Conservation (phyloP, 345 rosid species). For the Ceriops zippeliana region DNA sequence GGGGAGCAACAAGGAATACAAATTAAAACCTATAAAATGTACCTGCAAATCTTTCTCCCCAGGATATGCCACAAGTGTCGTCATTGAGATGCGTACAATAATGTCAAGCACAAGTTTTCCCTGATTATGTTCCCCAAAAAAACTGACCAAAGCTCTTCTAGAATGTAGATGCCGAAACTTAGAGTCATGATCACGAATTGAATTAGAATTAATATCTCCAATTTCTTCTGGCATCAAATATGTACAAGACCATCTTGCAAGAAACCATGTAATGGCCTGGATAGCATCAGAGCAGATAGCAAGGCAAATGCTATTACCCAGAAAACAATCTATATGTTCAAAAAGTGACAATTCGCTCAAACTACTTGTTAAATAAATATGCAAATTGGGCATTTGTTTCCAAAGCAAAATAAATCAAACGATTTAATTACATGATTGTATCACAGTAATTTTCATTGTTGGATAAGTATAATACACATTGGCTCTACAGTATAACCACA, state of each 20-base stretch:
- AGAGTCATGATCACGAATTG: constrained; percentile 34
- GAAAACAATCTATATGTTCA: neutral
- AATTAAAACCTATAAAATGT: constrained; percentile 10
- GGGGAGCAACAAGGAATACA: no score
- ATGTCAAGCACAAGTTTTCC: constrained; percentile 78
- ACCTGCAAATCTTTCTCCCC: constrained; percentile 99
- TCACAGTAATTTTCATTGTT: no score
- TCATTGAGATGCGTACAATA: constrained; percentile 67
- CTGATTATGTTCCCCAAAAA: constrained; percentile 77
- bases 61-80: constrained; percentile 78
- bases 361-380: no score
- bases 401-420: no score
- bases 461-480: no score
- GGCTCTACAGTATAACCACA: no score
- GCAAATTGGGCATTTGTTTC: no score
- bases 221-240: constrained; percentile 72
- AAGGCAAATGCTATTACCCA: constrained; percentile 2
- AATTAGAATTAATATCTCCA: constrained; percentile 39
- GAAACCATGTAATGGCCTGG: constrained; percentile 96
- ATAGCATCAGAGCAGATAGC: constrained; percentile 17
- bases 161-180: constrained; percentile 51
- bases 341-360: no score
- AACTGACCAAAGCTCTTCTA: constrained; percentile 50
- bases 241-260: constrained; percentile 91
- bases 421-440: no score